Percentiles rank a stretch among this genome's conserved stretches.
These are phyloP conservation scores for Euphorbia corollata DNA, from an alignment of 441 rosid genomes.

Conservation along the genomic window DNA sequence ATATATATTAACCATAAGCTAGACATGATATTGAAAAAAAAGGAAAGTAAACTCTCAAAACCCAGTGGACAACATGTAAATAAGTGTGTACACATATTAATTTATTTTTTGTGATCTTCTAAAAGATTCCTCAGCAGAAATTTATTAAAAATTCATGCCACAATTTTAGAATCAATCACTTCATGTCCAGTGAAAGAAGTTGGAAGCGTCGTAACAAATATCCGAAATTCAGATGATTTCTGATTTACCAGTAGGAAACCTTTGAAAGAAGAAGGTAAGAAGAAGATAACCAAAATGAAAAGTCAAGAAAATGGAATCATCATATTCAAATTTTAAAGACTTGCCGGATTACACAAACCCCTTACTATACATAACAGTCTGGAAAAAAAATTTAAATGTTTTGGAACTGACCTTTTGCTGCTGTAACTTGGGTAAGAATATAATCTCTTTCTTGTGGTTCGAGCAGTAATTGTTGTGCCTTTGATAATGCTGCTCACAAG, in stretches of 20 bases:
- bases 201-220: not conserved
- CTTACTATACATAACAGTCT: not conserved
- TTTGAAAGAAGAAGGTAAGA: not conserved
- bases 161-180: constrained; percentile 1
- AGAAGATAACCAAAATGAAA: not conserved
- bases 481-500: constrained; percentile 68
- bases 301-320: not conserved
- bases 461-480: constrained; percentile 77
- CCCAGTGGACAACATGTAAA: not conserved
- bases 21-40: not conserved
- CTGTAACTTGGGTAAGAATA: constrained; percentile 66
- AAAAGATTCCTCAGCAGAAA: not conserved
- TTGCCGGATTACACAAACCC: not conserved
- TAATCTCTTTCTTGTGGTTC: constrained; percentile 86
- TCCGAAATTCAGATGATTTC: not conserved
- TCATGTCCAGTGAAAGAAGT: constrained; percentile 2
- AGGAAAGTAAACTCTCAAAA: constrained; percentile 4
- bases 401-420: constrained; percentile 67
- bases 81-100: not conserved
- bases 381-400: not conserved
- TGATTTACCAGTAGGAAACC: not conserved
- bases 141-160: not conserved
- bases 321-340: not conserved
- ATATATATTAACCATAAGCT: constrained; percentile 21
- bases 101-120: not conserved